Evolutionary conservation across 2,329 filamentous ascomycete species (phyloP), one percentile per base, ranked within the genome.

Genomic region (Paecilomyces niveus): DNA sequence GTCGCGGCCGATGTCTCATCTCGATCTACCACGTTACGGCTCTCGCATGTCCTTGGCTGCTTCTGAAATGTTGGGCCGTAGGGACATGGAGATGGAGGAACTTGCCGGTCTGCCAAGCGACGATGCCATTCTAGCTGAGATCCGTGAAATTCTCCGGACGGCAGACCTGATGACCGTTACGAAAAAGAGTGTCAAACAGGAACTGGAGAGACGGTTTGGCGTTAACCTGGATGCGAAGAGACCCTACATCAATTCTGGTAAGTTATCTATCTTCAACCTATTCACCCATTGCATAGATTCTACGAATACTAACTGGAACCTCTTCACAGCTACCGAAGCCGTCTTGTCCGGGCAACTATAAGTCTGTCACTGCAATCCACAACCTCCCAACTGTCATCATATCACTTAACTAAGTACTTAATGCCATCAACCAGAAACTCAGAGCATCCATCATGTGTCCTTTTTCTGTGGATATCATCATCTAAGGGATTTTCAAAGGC

Each of bases 121-220:
- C 66, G 94, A 99, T 69, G 89, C 90, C 10, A 81, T 99, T 54
- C 79, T 99, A 62, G 88, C 91, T 0, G 94, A 99, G 81, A 99
- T 99, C 67, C 85, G 94, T 55, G 92, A 97, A 70, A 96, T 99
- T 63, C 80, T 99, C 62, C 85, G 87, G 66, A 95, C 89, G 11
- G 92, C 92, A 1, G 94, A 99, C 76, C 78, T 99, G 70, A 99
- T 99, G 94, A 92, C 85, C 3, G 90, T 99, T 51, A 99, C 94
- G 64, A 99, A 99, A 86, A 99, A 99, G 85, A 91, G 89, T 67
- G 89, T 99, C 76, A 97, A 97, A 83, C 78, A 85, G 65, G 94
- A 99, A 79, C 79, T 99, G 59, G 94, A 99, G 81, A 85, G 86
- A 69, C 85, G 92, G 62, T 99, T 99, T 70, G 90, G 89, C 61